Conservation (phyloP, 768 basidiomycete species). For the Amanita thiersii region DNA sequence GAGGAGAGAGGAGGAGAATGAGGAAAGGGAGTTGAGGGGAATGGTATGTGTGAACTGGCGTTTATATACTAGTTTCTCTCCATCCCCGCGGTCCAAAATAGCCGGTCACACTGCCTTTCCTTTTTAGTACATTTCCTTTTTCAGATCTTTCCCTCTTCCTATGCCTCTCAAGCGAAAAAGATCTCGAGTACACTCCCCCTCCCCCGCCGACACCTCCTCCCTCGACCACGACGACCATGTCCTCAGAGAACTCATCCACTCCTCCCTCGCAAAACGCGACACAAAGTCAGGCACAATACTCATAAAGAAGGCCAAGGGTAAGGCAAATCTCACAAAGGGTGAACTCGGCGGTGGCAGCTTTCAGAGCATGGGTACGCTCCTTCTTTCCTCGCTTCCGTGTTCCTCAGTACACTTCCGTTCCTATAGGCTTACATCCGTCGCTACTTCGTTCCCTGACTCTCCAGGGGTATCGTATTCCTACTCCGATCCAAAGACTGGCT, state of each 20-base stretch:
- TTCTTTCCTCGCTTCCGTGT: not conserved
- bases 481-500: constrained; percentile 89
- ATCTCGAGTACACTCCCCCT: constrained; percentile 18
- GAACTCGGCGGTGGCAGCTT: constrained; percentile 92
- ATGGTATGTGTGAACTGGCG: not conserved
- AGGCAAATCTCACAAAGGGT: constrained; percentile 59
- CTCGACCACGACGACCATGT: constrained; percentile 46
- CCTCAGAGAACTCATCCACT: constrained; percentile 55
- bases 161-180: constrained; percentile 42
- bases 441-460: constrained; percentile 79
- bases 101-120: too few relatives aligned
- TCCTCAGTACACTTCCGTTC: constrained; percentile 5
- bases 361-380: constrained; percentile 82
- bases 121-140: too few relatives aligned
- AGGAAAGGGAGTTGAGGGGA: not conserved
- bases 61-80: too few relatives aligned
- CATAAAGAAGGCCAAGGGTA: constrained; percentile 72
- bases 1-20: not conserved
- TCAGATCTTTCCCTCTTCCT: too few relatives aligned
- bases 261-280: constrained; percentile 65
- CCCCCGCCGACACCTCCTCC: not conserved
- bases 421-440: constrained; percentile 70
- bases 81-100: too few relatives aligned
- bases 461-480: constrained; percentile 93
- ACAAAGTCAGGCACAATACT: constrained; percentile 68